Conservation (phyloP, 2,329 filamentous ascomycete genomes). For the Lachnellula subtilissima region DNA sequence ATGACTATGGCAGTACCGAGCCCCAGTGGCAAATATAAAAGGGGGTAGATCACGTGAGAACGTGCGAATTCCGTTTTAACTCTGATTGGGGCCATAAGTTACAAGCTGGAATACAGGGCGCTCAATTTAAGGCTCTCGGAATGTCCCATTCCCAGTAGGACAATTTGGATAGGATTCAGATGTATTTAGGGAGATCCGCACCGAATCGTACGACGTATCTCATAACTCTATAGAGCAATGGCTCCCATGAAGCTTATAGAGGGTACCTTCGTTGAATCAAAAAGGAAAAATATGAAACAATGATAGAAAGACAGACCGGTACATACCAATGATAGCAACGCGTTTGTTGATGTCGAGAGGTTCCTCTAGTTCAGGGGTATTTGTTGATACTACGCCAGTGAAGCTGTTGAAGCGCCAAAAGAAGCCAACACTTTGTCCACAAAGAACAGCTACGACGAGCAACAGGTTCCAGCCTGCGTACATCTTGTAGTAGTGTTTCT, state of each 20-base stretch:
- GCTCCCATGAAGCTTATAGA: not conserved
- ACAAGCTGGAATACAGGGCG: not conserved
- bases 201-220: not conserved
- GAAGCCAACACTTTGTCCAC: slow-evolving; percentile 21
- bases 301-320: not conserved
- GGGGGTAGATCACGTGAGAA: not conserved
- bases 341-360: slow-evolving; percentile 16
- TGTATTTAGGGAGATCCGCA: not conserved
- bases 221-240: not conserved
- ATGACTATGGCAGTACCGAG: too few species aligned
- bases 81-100: not conserved
- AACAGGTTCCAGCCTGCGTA: slow-evolving; percentile 21
- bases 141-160: too few species aligned
- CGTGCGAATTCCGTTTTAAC: too few species aligned
- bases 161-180: too few species aligned
- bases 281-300: not conserved
- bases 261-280: not conserved
- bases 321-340: slow-evolving; percentile 33
- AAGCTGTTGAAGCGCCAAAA: slow-evolving; percentile 27
- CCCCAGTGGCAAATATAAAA: too few species aligned
- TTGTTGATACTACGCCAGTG: slow-evolving; percentile 4
- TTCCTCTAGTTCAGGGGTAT: slow-evolving; percentile 17
- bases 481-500: slow-evolving; percentile 18
- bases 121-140: not conserved
- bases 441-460: slow-evolving; percentile 18